Evolutionary conservation across 140 eudicot genomes (phyloP).

Genomic region (Oenanthe javanica): DNA sequence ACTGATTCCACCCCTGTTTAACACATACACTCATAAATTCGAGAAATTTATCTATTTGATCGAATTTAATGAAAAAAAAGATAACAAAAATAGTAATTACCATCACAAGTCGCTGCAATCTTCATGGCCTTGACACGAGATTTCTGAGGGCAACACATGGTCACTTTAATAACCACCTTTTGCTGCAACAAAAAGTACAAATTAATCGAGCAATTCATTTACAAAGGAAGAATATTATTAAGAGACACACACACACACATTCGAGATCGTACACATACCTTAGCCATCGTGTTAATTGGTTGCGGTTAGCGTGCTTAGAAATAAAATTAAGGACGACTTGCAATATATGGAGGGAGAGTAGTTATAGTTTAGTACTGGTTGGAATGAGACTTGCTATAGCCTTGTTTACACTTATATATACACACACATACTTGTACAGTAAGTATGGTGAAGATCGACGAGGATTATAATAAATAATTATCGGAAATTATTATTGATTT

Average conservation of each 20-base stretch:
- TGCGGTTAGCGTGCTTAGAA: neutral
- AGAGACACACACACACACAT: neutral
- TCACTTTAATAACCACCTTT: neutral
- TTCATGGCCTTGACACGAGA: conserved; percentile 1
- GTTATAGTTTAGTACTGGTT: neutral
- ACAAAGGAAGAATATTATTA: neutral
- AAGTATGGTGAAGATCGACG: neutral
- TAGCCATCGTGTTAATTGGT: neutral
- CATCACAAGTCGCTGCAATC: neutral
- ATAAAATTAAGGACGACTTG: neutral
- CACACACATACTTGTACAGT: neutral
- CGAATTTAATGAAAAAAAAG: too few species aligned
- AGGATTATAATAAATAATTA: too few species aligned
- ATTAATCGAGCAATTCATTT: neutral
- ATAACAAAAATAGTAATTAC: neutral
- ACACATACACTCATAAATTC: neutral
- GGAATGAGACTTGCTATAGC: neutral
- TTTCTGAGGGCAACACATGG: neutral
- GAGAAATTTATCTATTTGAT: too few species aligned
- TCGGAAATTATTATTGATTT: too few species aligned
- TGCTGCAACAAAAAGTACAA: neutral
- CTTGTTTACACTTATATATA: neutral
- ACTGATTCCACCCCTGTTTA: neutral
- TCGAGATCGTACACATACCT: neutral
- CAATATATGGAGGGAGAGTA: neutral